Base-by-base conservation (phyloP, 164 flowering plant genomes). In the Akebia trifoliata region DNA sequence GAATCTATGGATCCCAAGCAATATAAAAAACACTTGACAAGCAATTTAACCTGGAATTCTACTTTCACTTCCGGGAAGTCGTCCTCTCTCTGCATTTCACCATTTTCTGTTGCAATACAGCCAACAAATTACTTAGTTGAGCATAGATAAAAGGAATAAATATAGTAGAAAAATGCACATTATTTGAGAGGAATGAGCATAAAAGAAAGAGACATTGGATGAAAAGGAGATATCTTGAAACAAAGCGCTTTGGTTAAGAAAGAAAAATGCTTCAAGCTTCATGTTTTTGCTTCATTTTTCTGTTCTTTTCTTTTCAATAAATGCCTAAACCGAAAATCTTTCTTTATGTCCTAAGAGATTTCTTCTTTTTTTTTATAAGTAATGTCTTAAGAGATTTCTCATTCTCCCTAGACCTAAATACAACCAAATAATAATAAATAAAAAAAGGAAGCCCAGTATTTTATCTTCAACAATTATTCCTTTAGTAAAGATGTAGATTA, bases 11-110 rank as follows among this genome's bases (percentile, higher is more conserved):
- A n/a, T n/a, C n/a, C n/a, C n/a, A n/a, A n/a, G n/a, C n/a, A n/a
- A n/a, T n/a, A 26, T 21, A 17, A 22, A 44, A 31, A 31, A 26
- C 24, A 18, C 42, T 18, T 40, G 24, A 43, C 40, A 24, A 38
- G 49, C 30, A 42, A 30, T 51, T 62, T 60, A 57, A 91, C 97
- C 95, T 87, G 94, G 63, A 78, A 84, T 4, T 74, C 82, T 43
- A 82, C 76, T 68, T 75, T 87, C 49, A 91, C 96, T 74, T 91
- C 98, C 29, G 86, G 81, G 45, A 88, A 86, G 22, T 87, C 90
- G 74, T 82, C 91, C 65, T 87, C 89, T 54, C 47, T 58, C 45
- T 54, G 69, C 60, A 70, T 28, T 53, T 72, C 84, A 37, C 67
- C 65, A 65, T 70, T 69, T 58, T 69, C 93, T 80, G 84, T 34